A percentile compares a stretch with the other conserved stretches of the same genome.
Conservation (phyloP, 1,284 basidiomycete genomes). For the Bjerkandera adusta region DNA sequence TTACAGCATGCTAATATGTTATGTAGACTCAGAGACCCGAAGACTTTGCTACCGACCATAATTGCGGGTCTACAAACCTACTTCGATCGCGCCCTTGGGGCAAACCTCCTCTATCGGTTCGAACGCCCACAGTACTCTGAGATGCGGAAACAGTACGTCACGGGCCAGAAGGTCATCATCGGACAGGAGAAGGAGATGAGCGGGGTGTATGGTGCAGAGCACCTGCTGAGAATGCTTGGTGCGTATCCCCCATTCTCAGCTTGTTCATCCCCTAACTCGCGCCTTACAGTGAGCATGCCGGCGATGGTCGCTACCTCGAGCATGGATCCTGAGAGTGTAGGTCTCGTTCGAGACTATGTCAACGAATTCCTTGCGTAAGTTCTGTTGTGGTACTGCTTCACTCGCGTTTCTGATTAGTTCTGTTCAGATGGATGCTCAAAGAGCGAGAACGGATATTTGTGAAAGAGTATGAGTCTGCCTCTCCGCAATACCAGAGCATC, state of each 20-base stretch:
- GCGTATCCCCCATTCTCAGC: conserved; percentile 27
- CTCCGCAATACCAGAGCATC: conserved; percentile 72
- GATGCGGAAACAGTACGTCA: conserved; percentile 75
- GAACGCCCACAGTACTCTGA: conserved; percentile 92
- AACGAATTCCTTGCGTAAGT: conserved; percentile 86
- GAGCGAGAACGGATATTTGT: conserved; percentile 70
- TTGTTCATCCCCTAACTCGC: conserved; percentile 31
- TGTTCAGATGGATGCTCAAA: conserved; percentile 61
- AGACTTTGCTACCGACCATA: conserved; percentile 72
- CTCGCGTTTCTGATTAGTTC: conserved; percentile 8
- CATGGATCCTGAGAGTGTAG: conserved; percentile 88
- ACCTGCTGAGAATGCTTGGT: conserved; percentile 92
- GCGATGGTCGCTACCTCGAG: conserved; percentile 86
- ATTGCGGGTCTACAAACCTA: conserved; percentile 89
- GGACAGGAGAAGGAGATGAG: conserved; percentile 86
- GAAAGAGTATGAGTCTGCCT: conserved; percentile 70
- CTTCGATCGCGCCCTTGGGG: conserved; percentile 90
- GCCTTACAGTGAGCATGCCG: conserved; percentile 59
- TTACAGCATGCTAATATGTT: neutral
- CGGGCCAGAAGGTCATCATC: conserved; percentile 63
- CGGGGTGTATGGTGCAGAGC: conserved; percentile 92
- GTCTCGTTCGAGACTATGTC: conserved; percentile 85
- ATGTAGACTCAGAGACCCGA: conserved; percentile 60
- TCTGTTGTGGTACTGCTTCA: conserved; percentile 1
- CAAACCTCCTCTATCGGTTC: conserved; percentile 91